Evolutionary conservation across 163 green algal species (phyloP).

Genomic region (Coccomyxa subellipsoidea): DNA sequence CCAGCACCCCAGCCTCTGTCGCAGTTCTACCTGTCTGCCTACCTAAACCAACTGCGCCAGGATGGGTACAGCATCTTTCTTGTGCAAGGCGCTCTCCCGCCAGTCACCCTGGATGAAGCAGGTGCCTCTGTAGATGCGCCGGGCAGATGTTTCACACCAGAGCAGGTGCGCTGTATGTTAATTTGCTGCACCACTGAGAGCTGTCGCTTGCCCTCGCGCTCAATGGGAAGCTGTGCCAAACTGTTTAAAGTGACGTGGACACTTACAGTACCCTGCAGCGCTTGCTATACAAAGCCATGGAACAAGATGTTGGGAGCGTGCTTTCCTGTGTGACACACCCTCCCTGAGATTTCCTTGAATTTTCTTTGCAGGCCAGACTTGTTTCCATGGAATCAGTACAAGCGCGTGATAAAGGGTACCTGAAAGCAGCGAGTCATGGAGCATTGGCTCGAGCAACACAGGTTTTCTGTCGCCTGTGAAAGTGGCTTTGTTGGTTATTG

Average conservation of each 20-base stretch:
- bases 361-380: conserved; percentile 15
- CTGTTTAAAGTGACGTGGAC: no score
- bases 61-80: conserved; percentile 80
- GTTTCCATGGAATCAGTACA: neutral
- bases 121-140: neutral
- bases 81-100: conserved; percentile 36
- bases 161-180: conserved; percentile 25
- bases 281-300: no score
- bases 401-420: neutral
- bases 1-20: conserved; percentile 60
- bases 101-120: conserved; percentile 1
- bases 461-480: neutral
- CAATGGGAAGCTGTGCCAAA: no score
- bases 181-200: neutral
- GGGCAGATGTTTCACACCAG: conserved; percentile 42
- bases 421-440: neutral
- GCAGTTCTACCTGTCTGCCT: conserved; percentile 66
- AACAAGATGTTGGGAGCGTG: conserved; percentile 14
- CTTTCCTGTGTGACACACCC: conserved; percentile 26
- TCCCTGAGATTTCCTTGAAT: no score
- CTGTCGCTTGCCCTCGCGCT: no score
- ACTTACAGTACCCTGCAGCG: no score
- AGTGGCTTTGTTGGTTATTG: neutral
- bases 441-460: neutral
- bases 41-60: conserved; percentile 62